Evolutionary conservation across 345 rosid species (phyloP), one percentile per base, ranked within the genome.

Genomic region (Reutealis trisperma): DNA sequence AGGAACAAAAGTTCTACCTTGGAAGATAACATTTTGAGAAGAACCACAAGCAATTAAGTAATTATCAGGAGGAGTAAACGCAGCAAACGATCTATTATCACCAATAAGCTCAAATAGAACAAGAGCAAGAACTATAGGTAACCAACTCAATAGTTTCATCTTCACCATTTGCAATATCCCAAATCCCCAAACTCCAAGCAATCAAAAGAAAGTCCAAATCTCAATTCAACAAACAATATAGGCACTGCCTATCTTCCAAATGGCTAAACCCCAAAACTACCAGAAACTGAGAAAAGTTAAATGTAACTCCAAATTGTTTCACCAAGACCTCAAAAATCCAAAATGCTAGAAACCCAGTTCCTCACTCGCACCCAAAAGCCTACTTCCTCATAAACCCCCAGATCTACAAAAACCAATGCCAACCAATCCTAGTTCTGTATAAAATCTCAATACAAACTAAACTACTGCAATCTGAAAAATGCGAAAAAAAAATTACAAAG

Each of bases 31-130:
- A 84, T 86, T 89, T 82, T 87, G 86, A 21, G 90, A 82, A 78
- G 98, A 86, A 78, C 99, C 99, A 80, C 99, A 93, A 72, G 89
- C 88, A 68, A 96, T 86, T 75, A 96, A 85, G 86, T 92, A 96
- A 75, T 87, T 92, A 73, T 96, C 99, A 13, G 81, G 77, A 44
- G 98, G 98, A 83, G 72, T 67, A 77, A 75, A 96, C 47, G 88
- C 73, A 2, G 94, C 94, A 30, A 71, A 77, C 32, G 87, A 79
- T 68, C 68, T 34, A 77, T 83, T 66, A 27, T 72, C 72, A 76
- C 84, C 81, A 42, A 87, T 18, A 79, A 81, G n/a, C 78, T 76
- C 87, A 60, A 84, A 82, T 63, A 87, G n/a, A 73, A 89, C 54
- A 77, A 82, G 71, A 80, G 75, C 81, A 58, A 88, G 60, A 71